phyloP scores from a whole-genome alignment of 176 grass and related monocot genomes.

The Melocanna baccifera region DNA sequence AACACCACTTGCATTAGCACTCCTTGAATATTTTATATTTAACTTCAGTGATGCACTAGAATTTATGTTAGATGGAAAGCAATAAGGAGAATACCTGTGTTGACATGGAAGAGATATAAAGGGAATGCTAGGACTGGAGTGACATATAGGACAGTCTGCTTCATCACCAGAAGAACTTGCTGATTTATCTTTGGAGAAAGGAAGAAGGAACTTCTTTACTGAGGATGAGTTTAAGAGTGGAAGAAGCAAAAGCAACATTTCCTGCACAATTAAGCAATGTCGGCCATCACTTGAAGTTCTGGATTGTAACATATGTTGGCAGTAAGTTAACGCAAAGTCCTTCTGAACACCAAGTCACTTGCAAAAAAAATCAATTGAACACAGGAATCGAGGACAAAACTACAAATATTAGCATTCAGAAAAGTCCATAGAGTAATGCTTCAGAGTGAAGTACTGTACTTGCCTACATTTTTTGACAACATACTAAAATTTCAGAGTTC shows the following conservation, averaged over 20 bases:
- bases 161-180: constrained; percentile 61
- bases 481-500: background rate
- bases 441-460: background rate
- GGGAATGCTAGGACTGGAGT: constrained; percentile 72
- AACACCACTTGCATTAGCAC: background rate
- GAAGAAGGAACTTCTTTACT: constrained; percentile 79
- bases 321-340: background rate
- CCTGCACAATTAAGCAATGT: constrained; percentile 56
- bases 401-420: background rate
- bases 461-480: background rate
- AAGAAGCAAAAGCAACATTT: constrained; percentile 99
- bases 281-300: background rate
- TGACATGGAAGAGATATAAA: constrained; percentile 85
- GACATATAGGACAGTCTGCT: constrained; percentile 74
- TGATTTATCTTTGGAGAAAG: constrained; percentile 90
- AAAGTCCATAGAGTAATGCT: background rate
- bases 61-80: background rate
- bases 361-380: background rate
- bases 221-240: constrained; percentile 91
- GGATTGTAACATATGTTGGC: background rate
- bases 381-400: background rate
- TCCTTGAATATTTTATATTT: background rate
- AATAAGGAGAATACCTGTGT: constrained; percentile 63
- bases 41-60: background rate
- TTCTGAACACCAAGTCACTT: background rate